phyloP scores from a whole-genome alignment of 2,329 filamentous ascomycete genomes.

The Didymella pomorum region DNA sequence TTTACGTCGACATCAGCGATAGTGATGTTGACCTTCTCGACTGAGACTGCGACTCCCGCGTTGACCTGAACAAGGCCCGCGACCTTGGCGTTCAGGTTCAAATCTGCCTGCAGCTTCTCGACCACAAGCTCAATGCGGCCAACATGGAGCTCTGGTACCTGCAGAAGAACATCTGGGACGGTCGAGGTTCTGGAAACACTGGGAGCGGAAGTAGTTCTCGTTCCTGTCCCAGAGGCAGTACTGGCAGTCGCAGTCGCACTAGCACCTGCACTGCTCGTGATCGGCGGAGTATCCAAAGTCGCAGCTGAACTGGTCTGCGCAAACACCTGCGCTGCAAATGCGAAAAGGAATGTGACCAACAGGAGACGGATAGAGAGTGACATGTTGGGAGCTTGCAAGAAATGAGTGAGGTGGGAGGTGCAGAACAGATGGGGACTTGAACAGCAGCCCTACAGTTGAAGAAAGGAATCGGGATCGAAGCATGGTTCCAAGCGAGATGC shows the following conservation, averaged over 20 bases:
- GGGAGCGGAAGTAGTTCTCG: conserved; percentile 36
- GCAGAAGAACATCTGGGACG: conserved; percentile 65
- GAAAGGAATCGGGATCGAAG: conserved; percentile 22
- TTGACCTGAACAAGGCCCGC: conserved; percentile 64
- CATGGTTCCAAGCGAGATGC: conserved; percentile 27
- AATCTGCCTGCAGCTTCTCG: conserved; percentile 65
- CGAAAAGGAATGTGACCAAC: conserved; percentile 40
- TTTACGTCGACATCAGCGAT: conserved; percentile 67
- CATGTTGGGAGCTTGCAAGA: conserved; percentile 38
- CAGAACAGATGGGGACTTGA: neutral
- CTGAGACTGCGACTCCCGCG: conserved; percentile 57
- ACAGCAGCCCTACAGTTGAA: conserved; percentile 13
- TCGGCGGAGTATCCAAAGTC: conserved; percentile 37
- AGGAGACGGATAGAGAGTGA: conserved; percentile 47
- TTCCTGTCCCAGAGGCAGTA: conserved; percentile 18
- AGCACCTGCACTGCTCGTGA: conserved; percentile 34
- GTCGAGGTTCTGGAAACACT: conserved; percentile 43
- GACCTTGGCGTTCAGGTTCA: conserved; percentile 68
- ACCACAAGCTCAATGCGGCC: conserved; percentile 68
- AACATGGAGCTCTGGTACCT: conserved; percentile 66
- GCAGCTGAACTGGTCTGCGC: conserved; percentile 40
- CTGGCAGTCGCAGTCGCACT: conserved; percentile 5
- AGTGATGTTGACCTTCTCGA: conserved; percentile 66
- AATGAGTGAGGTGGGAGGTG: conserved; percentile 18
- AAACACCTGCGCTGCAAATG: conserved; percentile 36